Evolutionary conservation across 495 filamentous ascomycete species (phyloP).

Genomic region (Penicillium cataractarum): DNA sequence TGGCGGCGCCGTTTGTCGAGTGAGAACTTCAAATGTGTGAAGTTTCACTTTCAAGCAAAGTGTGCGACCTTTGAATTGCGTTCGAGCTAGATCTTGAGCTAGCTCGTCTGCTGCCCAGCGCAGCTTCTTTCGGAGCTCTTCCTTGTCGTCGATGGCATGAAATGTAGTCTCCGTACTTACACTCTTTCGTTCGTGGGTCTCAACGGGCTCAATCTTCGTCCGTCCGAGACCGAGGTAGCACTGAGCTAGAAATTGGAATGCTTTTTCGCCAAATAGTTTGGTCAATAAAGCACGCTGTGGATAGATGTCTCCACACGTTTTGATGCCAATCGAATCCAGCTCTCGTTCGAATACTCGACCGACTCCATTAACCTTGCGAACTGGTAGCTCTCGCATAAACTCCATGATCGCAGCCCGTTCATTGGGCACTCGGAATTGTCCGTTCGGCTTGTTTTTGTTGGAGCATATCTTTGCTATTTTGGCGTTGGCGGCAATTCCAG

Average conservation of each 20-base stretch:
- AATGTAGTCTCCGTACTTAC: slow-evolving; percentile 96
- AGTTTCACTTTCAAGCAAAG: slow-evolving; percentile 91
- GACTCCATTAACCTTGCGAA: slow-evolving; percentile 90
- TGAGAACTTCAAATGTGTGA: slow-evolving; percentile 89
- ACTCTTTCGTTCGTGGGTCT: slow-evolving; percentile 89
- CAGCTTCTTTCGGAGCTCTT: slow-evolving; percentile 75
- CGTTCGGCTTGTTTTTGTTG: slow-evolving; percentile 96
- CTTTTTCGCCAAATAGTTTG: slow-evolving; percentile 87
- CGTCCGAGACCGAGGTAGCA: slow-evolving; percentile 86
- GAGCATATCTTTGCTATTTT: slow-evolving; percentile 93
- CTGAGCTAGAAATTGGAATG: slow-evolving; percentile 80
- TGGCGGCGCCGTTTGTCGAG: slow-evolving; percentile 74
- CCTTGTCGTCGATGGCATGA: slow-evolving; percentile 70
- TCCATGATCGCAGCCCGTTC: slow-evolving; percentile 73
- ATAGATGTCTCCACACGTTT: slow-evolving; percentile 90
- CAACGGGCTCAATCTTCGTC: slow-evolving; percentile 84
- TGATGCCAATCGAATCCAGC: slow-evolving; percentile 82
- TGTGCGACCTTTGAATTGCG: slow-evolving; percentile 86
- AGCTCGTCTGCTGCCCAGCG: slow-evolving; percentile 81
- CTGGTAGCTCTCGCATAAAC: slow-evolving; percentile 82
- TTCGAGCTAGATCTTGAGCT: slow-evolving; percentile 79
- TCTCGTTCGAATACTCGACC: slow-evolving; percentile 94
- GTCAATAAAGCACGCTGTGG: slow-evolving; percentile 69
- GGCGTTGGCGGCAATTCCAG: slow-evolving; percentile 91
- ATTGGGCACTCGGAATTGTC: slow-evolving; percentile 77